Percentiles rank a stretch among this genome's conserved stretches.
Conservation (phyloP, 257 asterid species). For the Orobanche coerulescens region DNA sequence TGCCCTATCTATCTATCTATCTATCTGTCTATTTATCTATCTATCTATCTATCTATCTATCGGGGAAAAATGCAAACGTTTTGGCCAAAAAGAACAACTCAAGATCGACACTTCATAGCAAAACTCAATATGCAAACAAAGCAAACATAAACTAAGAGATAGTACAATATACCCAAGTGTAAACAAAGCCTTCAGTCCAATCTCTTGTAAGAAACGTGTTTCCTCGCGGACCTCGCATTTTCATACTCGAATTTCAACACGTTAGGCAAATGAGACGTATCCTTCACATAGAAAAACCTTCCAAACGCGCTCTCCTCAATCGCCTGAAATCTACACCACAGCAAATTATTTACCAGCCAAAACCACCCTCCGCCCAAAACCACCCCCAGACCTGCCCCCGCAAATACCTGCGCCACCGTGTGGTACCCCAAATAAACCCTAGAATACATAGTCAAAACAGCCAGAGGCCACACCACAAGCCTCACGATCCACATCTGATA, state of each 20-base stretch:
- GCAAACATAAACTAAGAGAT: background rate
- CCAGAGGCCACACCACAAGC: slow-evolving; percentile 71
- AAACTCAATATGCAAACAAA: background rate
- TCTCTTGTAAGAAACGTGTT: slow-evolving; percentile 59
- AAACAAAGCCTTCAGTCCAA: slow-evolving; percentile 32
- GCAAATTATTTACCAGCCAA: slow-evolving; percentile 60
- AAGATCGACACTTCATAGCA: background rate
- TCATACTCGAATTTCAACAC: slow-evolving; percentile 74
- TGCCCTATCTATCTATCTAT: too few species aligned
- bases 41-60: too few species aligned
- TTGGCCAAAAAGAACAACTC: background rate
- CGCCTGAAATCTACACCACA: slow-evolving; percentile 45
- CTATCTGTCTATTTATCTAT: too few species aligned
- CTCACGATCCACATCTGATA: slow-evolving; percentile 50
- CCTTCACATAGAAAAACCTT: slow-evolving; percentile 60
- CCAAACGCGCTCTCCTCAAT: slow-evolving; percentile 69
- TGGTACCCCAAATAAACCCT: slow-evolving; percentile 42
- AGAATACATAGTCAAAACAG: slow-evolving; percentile 63
- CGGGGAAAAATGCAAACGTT: too few species aligned
- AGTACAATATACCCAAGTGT: slow-evolving; percentile 22
- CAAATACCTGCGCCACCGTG: slow-evolving; percentile 76
- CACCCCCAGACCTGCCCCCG: slow-evolving; percentile 72
- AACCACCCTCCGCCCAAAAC: slow-evolving; percentile 78
- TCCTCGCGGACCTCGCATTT: slow-evolving; percentile 65
- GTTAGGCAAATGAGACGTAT: slow-evolving; percentile 69